Base-by-base conservation (phyloP, 176 grass and related monocot species). In the Avena atlantica region DNA sequence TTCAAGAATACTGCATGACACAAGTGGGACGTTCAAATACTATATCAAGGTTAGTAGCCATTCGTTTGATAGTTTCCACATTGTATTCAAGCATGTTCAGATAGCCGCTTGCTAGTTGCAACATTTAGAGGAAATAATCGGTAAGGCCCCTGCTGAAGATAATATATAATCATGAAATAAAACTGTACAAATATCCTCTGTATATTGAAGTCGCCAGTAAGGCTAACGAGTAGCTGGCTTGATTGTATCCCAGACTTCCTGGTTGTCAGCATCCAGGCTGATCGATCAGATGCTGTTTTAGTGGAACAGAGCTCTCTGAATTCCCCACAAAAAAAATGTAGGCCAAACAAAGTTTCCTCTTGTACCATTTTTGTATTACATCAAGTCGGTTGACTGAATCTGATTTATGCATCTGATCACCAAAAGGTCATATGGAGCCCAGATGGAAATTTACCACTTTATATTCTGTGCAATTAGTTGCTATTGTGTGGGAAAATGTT, bases 1-100 rank as follows among this genome's bases (percentile, higher is more conserved):
- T 81, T 70, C 91, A 57, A 96, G 97, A 83, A 99, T 96, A 80
- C 89, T 99, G 50, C 94, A 92, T 86, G 94, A 96, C 21, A 27
- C 92, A 78, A 94, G 94, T 86, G 97, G 97, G 63, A 93, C 94
- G 42, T 99, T 96, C 86, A 99, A 99, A 86, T 99, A 99, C 60
- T 99, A 99, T 86, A 99, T 99, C 78, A 99, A 99, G 94, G 97
- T 96, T 85, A 82, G 49, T 81, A 53, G 27, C n/a, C 48, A 21
- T 88, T 71, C 3, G 47, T 87, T 19, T 72, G 72, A 16, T 74
- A 73, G 61, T 48, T 74, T 80, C 50, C 25, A 6, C 17, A 81
- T 85, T 65, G 42, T 81, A 37, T 50, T 81, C 24, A 81, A 76
- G 6, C 42, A 86, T 78, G 63, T 79, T 49, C 64, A 51, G 58